Conservation (phyloP, 2,329 filamentous ascomycete genomes). For the Colletotrichum australisinense region DNA sequence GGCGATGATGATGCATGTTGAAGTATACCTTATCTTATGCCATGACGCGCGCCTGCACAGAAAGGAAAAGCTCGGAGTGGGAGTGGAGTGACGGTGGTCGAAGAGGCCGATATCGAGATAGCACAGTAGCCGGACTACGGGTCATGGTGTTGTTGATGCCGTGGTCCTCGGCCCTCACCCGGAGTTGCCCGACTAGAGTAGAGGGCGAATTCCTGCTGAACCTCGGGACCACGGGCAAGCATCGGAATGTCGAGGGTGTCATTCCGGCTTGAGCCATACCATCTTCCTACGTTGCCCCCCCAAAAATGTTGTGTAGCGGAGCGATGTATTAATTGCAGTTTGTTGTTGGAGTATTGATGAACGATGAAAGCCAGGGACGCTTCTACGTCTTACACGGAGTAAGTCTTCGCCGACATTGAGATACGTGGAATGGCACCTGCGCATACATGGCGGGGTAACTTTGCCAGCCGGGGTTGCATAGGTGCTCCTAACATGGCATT, state of each 20-base stretch:
- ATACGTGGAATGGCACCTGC: neutral
- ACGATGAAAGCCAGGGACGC: too few relatives aligned
- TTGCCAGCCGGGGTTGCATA: neutral
- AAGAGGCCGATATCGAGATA: neutral
- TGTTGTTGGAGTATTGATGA: neutral
- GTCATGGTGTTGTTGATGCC: neutral
- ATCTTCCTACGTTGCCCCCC: neutral
- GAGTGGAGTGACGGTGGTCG: neutral
- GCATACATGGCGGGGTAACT: slow-evolving; percentile 18
- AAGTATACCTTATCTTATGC: neutral
- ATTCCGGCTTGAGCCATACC: slow-evolving; percentile 9
- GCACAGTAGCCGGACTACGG: neutral
- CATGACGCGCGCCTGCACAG: neutral
- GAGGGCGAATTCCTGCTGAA: neutral
- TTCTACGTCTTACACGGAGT: neutral
- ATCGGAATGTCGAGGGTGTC: slow-evolving; percentile 13
- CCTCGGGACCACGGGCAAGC: slow-evolving; percentile 24
- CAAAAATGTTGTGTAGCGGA: neutral
- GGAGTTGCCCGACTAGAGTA: slow-evolving; percentile 15
- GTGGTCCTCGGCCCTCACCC: slow-evolving; percentile 1
- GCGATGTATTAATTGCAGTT: neutral
- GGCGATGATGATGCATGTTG: neutral
- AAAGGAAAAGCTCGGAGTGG: neutral
- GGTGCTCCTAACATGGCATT: neutral
- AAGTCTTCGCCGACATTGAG: slow-evolving; percentile 16